phyloP scores from a whole-genome alignment of 371 early-diverging fungal genomes.

The Mortierella sp. region DNA sequence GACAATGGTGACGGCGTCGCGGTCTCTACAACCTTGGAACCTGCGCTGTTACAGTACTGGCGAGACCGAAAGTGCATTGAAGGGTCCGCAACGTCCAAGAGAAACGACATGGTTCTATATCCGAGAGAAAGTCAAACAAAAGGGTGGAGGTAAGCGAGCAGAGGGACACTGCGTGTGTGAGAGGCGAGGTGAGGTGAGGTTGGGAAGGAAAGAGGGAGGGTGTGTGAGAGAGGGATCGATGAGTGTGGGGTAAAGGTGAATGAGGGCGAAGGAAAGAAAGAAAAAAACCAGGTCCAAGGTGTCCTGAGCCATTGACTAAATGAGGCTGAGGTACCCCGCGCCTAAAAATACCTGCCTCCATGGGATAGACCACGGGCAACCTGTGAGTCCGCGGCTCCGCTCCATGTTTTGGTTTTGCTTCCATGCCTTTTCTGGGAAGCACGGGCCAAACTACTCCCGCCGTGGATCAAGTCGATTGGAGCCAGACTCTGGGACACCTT shows the following conservation, averaged over 20 bases:
- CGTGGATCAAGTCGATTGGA: too few relatives aligned
- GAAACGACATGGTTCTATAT: constrained; percentile 37
- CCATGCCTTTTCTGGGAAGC: constrained; percentile 1
- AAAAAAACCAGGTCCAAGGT: too few relatives aligned
- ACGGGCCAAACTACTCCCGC: constrained; percentile 7
- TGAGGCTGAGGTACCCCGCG: not conserved
- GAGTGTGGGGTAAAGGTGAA: not conserved
- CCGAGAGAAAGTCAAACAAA: not conserved
- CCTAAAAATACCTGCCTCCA: not conserved
- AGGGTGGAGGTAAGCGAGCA: too few relatives aligned
- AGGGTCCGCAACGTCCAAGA: constrained; percentile 50
- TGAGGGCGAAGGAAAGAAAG: not conserved
- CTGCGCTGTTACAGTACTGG: constrained; percentile 7
- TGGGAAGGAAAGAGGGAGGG: not conserved
- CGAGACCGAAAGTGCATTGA: constrained; percentile 52
- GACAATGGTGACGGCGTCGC: not conserved
- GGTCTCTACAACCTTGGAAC: constrained; percentile 5
- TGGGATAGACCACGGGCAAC: not conserved
- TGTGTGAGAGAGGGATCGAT: not conserved
- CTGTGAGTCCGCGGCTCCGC: too few relatives aligned
- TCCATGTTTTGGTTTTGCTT: not conserved
- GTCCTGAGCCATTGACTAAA: too few relatives aligned
- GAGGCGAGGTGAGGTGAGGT: not conserved
- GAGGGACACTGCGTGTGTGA: not conserved
- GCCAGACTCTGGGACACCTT: too few relatives aligned